These are phyloP conservation scores for Phanerodontia chrysosporium DNA, from an alignment of 768 basidiomycete species.

Conservation along the genomic window DNA sequence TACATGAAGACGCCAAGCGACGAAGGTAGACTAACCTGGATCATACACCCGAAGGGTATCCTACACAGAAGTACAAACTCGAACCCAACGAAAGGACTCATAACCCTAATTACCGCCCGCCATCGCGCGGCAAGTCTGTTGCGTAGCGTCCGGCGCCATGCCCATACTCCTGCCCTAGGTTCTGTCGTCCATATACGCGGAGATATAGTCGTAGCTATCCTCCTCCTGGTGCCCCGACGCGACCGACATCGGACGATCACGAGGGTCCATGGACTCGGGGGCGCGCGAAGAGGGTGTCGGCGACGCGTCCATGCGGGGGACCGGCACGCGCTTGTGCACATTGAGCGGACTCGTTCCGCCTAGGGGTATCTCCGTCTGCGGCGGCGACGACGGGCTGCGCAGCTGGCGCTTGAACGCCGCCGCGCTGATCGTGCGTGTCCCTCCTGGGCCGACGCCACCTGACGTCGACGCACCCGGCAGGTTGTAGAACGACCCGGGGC, in stretches of 20 bases:
- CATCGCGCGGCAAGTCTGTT: too few relatives aligned
- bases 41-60: too few relatives aligned
- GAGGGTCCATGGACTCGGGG: background rate
- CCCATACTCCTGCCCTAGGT: background rate
- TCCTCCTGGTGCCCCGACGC: slow-evolving; percentile 33
- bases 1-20: too few relatives aligned
- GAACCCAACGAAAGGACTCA: too few relatives aligned
- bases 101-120: too few relatives aligned
- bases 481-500: slow-evolving; percentile 20
- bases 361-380: slow-evolving; percentile 11
- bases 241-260: slow-evolving; percentile 12
- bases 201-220: slow-evolving; percentile 54
- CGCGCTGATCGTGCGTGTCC: slow-evolving; percentile 63
- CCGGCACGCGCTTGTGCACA: slow-evolving; percentile 46
- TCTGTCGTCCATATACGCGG: slow-evolving; percentile 40
- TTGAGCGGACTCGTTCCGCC: slow-evolving; percentile 46
- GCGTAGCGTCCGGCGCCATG: background rate
- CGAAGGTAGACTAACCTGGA: too few relatives aligned
- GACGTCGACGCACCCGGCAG: slow-evolving; percentile 16
- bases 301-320: slow-evolving; percentile 32
- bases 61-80: too few relatives aligned
- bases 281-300: slow-evolving; percentile 6
- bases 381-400: slow-evolving; percentile 22
- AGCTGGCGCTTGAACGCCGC: slow-evolving; percentile 62
- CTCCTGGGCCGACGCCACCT: slow-evolving; percentile 23